Percentiles rank a stretch among this genome's conserved stretches.
These are phyloP conservation scores for Canna indica DNA, from an alignment of 176 grass and related monocot species.

Conservation along the genomic window DNA sequence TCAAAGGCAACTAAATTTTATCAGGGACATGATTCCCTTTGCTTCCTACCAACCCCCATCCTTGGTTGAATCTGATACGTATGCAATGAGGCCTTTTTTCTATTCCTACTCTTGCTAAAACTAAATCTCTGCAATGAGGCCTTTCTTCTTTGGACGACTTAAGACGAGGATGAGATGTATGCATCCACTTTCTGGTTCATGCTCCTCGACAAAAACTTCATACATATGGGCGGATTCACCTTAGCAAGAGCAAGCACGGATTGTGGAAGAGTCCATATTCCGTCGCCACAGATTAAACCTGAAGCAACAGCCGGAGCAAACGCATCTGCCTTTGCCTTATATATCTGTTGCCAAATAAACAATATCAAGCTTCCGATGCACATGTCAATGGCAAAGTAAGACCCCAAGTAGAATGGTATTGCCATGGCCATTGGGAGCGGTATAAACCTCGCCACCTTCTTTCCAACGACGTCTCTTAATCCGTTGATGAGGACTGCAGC, in stretches of 20 bases:
- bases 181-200: slow-evolving; percentile 5
- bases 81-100: too few species aligned
- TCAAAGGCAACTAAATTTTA: too few species aligned
- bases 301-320: slow-evolving; percentile 4
- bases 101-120: too few species aligned
- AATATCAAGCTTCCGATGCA: slow-evolving; percentile 7
- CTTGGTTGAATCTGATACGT: too few species aligned
- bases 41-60: too few species aligned
- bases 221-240: slow-evolving; percentile 16
- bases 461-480: neutral
- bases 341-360: too few species aligned
- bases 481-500: neutral
- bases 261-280: slow-evolving; percentile 11
- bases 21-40: too few species aligned
- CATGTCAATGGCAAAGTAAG: slow-evolving; percentile 16
- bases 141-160: too few species aligned
- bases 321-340: too few species aligned
- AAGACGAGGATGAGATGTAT: too few species aligned
- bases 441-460: slow-evolving; percentile 2
- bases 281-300: slow-evolving; percentile 13
- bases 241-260: slow-evolving; percentile 1
- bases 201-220: slow-evolving; percentile 13
- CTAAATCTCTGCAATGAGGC: too few species aligned
- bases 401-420: slow-evolving; percentile 15
- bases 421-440: slow-evolving; percentile 18